A percentile compares a stretch with the other conserved stretches of the same genome.
Evolutionary conservation across 805 yeast genomes (phyloP).

Genomic region (Maudiozyma saulgeensis): DNA sequence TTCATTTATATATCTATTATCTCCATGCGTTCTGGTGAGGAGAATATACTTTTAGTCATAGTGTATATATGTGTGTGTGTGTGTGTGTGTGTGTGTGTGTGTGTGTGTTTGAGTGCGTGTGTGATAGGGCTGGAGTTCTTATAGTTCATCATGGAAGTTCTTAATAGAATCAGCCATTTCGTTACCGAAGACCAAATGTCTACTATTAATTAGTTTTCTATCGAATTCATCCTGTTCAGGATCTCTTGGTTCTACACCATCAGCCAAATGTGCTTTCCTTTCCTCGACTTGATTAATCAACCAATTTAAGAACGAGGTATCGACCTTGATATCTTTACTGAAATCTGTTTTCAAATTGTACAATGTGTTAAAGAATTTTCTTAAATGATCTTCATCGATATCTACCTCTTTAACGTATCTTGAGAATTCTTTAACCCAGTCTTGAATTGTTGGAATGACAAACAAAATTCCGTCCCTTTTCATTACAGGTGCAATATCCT

Average conservation of each 20-base stretch:
- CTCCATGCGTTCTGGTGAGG: background rate
- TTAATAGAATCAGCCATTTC: constrained; percentile 56
- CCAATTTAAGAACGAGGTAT: constrained; percentile 52
- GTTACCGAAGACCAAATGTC: constrained; percentile 72
- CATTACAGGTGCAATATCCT: constrained; percentile 1
- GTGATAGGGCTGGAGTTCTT: too few species aligned
- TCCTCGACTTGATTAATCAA: constrained; percentile 37
- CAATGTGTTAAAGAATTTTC: constrained; percentile 33
- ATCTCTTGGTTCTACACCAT: constrained; percentile 24
- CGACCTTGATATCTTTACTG: constrained; percentile 25
- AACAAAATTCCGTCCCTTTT: constrained; percentile 9
- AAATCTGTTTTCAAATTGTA: constrained; percentile 29
- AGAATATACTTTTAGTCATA: too few species aligned
- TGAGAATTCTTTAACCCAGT: constrained; percentile 23
- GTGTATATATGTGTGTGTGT: background rate
- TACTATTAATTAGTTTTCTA: constrained; percentile 33
- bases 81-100: too few species aligned
- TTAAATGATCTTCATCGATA: constrained; percentile 34
- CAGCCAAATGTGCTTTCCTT: constrained; percentile 20
- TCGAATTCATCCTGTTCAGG: constrained; percentile 30
- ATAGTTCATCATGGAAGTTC: constrained; percentile 24
- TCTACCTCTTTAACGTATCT: constrained; percentile 19
- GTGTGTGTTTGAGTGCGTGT: too few species aligned
- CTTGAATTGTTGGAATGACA: constrained; percentile 8
- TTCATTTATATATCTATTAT: too few species aligned